Base-by-base conservation (phyloP, 208 protist species). In the Trypanosoma brucei region DNA sequence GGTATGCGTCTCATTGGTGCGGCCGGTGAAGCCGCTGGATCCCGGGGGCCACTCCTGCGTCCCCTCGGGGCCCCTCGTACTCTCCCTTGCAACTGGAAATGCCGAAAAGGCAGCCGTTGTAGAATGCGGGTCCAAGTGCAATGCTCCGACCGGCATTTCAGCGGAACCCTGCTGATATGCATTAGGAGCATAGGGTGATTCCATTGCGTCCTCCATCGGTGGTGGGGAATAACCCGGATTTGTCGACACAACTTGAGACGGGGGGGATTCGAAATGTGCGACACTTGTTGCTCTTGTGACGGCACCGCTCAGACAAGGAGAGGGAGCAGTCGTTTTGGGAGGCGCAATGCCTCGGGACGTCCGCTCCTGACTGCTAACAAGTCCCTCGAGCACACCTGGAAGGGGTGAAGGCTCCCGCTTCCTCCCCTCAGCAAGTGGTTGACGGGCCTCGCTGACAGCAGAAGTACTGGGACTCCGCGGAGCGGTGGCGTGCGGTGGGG, bases 251-350 rank as follows among this genome's bases (percentile, higher is more conserved):
- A 14, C 42, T 46, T 6, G 42, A 11, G 42, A 46, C 6, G 42
- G 42, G 11, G 11, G 11, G 42, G 42, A 46, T 6, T 46, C 8
- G 42, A 6, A 46, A 11, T 48, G 66, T 54, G 55, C 48, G 34
- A 71, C 36, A 50, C 66, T 71, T 51, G 66, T 65, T 1, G 66
- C 66, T 4, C 66, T 48, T 7, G 66, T 71, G 40, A 71, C 66
- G 9, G 44, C 35, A 11, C 66, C 66, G 44, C 59, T 71, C 31
- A 33, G 57, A 36, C 35, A 65, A 2, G 57, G 52, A 22, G 66
- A 71, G 2, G 66, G 65, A 11, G 51, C 65, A 1, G 65, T 62
- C 9, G 65, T 48, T 34, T 45, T 35, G 0, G 40, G 66, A 35
- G 59, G 42, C 38, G 34, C 22, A 0, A 48, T 3, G 14, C 33